Base-by-base conservation (phyloP, 192 early-diverging fungal genomes). In the Gaertneriomyces semiglobifer region DNA sequence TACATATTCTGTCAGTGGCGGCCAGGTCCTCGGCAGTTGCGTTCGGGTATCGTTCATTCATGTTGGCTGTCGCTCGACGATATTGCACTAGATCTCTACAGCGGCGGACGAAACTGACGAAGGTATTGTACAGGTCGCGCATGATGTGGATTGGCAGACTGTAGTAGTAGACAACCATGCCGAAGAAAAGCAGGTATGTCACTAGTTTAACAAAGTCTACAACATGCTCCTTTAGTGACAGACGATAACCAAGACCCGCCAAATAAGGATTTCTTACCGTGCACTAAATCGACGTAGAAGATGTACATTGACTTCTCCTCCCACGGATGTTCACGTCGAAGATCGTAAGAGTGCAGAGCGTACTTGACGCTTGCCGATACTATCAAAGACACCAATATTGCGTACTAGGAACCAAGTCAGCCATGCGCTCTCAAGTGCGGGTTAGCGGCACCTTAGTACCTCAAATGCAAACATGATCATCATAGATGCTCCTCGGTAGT, bases 401-500 rank as follows among this genome's bases (percentile, higher is more conserved):
- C 85, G 64, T 94, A 98, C 91, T 92, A 56, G n/a, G 60, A 45
- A 58, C 12, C 47, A 19, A 2, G 33, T 43, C 41, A 33, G 55
- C 33, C 55, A 16, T 57, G 4, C 39, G 55, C 19, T 6, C 38
- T 57, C 12, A 9, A 50, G 0, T 50, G 48, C 11, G 18, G 55
- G 20, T 25, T 18, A 57, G 20, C 14, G 1, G 39, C 18, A 10
- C 18, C 39, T 1, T 33, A 33, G 25, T 73, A 91, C 91, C 82
- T 98, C 95, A 74, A 99, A 99, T 12, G 92, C 95, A 88, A 99
- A 99, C 66, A 96, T 91, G 53, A 97, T 91, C 88, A 99, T 92
- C 92, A 96, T 94, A 43, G 82, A 89, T 4, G 93, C 84, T 10
- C 91, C 92, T 53, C 81, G 76, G n/a, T 73, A 65, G 14, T 75